A percentile compares a stretch with the other conserved stretches of the same genome.
phyloP scores from a whole-genome alignment of 192 early-diverging fungal genomes.

The Rhizophagus clarus region DNA sequence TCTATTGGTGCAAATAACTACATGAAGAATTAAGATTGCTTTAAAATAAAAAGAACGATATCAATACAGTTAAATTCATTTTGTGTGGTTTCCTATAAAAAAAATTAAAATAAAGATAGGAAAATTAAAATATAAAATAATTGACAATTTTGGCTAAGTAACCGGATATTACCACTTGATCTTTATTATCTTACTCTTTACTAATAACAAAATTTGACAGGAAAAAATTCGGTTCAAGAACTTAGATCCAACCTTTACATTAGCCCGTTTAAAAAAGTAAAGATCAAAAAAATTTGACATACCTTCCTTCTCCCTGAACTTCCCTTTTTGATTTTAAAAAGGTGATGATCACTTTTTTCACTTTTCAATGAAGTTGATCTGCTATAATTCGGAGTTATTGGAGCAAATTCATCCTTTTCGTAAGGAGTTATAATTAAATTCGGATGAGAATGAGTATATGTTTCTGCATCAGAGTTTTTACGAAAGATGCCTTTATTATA shows the following conservation, averaged over 20 bases:
- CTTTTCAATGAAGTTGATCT: neutral
- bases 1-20: neutral
- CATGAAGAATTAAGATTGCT: neutral
- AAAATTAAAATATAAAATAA: neutral
- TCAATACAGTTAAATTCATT: neutral
- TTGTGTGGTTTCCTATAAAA: neutral
- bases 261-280: neutral
- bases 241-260: neutral
- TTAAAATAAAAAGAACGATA: neutral
- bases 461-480: slow-evolving; percentile 29
- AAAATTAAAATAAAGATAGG: neutral
- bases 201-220: neutral
- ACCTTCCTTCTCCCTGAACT: slow-evolving; percentile 9
- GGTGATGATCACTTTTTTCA: neutral
- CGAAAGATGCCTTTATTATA: neutral
- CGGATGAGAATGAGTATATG: neutral
- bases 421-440: slow-evolving; percentile 11
- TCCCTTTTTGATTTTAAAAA: neutral
- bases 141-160: neutral
- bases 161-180: neutral
- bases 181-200: neutral
- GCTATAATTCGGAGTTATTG: neutral
- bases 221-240: neutral
- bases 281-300: neutral
- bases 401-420: slow-evolving; percentile 17